phyloP scores from a whole-genome alignment of 1,284 basidiomycete species.

The Wallemia mellicola region DNA sequence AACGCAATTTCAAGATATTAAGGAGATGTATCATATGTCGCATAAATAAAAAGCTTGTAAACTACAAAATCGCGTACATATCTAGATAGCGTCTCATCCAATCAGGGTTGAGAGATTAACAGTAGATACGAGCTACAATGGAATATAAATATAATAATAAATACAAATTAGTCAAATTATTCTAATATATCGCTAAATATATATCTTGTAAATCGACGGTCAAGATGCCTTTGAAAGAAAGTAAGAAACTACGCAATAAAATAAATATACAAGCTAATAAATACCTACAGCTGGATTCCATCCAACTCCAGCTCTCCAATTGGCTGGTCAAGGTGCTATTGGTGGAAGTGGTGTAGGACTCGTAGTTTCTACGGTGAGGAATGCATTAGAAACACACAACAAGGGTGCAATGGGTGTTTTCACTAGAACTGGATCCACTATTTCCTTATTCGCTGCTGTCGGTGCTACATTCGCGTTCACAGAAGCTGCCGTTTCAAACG shows the following conservation, averaged over 20 bases:
- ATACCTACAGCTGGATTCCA: neutral
- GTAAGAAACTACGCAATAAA: neutral
- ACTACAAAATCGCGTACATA: too few relatives aligned
- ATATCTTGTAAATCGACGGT: too few relatives aligned
- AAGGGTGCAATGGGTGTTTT: constrained; percentile 64
- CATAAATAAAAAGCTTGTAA: too few relatives aligned
- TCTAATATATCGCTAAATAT: too few relatives aligned
- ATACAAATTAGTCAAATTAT: too few relatives aligned
- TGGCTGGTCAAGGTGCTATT: neutral
- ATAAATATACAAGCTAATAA: neutral
- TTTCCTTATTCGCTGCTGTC: constrained; percentile 68
- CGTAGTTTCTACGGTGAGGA: constrained; percentile 51
- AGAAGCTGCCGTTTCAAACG: constrained; percentile 49
- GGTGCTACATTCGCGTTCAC: constrained; percentile 61
- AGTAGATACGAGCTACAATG: too few relatives aligned
- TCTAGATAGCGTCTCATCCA: too few relatives aligned
- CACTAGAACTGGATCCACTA: constrained; percentile 43
- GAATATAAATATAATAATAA: too few relatives aligned
- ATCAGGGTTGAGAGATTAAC: too few relatives aligned
- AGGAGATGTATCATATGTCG: too few relatives aligned
- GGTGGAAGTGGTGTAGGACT: constrained; percentile 28
- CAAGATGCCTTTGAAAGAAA: neutral
- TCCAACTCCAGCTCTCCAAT: neutral
- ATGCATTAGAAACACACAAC: constrained; percentile 48
- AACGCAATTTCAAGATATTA: too few relatives aligned